Evolutionary conservation across 2,329 filamentous ascomycete genomes (phyloP), one percentile per base, ranked within the genome.

Genomic region (Endoconidiophora polonica): DNA sequence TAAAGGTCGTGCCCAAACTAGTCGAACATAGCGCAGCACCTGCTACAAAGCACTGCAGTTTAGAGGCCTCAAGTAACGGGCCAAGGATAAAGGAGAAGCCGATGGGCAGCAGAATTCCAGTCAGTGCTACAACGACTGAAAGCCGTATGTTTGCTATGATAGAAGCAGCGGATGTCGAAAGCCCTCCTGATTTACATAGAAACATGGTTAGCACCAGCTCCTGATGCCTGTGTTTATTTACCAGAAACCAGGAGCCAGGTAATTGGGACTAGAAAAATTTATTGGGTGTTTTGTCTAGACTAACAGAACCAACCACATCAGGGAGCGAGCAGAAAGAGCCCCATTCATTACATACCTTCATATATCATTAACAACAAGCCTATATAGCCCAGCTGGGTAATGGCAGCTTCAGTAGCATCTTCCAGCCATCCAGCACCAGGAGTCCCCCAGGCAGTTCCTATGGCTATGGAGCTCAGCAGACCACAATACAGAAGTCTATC

Each of bases 1-100:
- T 78, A 6, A 84, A 80, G 0, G 71, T 74, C 0, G 83, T 88
- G 4, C 83, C 83, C 0, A 88, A 66, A 50, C 78, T 83, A 1
- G 83, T 90, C 1, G 81, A 81, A 57, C 79, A 85, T 0, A 88
- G 65, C 0, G 83, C 77, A 2, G 83, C 81, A 6, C 83, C 83
- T 0, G 82, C 77, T 1, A 81, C 74, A 58, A 88, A 90, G 0
- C 75, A 73, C 58, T 86, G 78, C 0, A 83, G 57, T 0, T 66
- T 62, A 0, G 69, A 70, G 0, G 76, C 72, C 14, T 66, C 59
- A 1, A 71, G 61, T 2, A 83, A 59, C 0, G 63, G 60, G 10
- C 63, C 65, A 0, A 85, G 67, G 1, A 72, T 58, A 55, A 83
- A 87, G 4, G 37, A 43, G 12, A 51, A 22, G 7, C 33, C 39